phyloP scores from a whole-genome alignment of 2,329 filamentous ascomycete species.

The Thyridium curvatum region DNA sequence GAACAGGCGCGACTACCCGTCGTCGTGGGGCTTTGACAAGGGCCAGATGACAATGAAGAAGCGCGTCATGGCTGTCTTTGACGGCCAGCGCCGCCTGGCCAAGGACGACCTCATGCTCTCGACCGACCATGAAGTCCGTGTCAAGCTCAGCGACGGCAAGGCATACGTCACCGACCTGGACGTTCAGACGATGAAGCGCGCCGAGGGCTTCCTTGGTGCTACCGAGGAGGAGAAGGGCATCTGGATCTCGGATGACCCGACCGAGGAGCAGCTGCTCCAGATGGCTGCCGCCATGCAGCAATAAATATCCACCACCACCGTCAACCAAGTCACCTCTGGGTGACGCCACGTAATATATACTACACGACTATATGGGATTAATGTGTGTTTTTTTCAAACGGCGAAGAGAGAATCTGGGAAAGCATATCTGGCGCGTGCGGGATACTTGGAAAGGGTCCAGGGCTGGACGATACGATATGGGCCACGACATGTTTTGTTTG shows the following conservation, averaged over 20 bases:
- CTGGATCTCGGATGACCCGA: slow-evolving; percentile 71
- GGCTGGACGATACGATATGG: too few relatives aligned
- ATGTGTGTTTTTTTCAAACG: too few relatives aligned
- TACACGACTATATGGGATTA: too few relatives aligned
- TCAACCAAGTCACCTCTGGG: too few relatives aligned
- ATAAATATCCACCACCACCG: slow-evolving; percentile 3
- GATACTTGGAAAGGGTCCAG: too few relatives aligned
- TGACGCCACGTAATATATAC: too few relatives aligned
- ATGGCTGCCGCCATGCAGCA: slow-evolving; percentile 27
- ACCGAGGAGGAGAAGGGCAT: slow-evolving; percentile 83
- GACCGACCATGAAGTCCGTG: slow-evolving; percentile 86
- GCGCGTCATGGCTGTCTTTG: slow-evolving; percentile 87
- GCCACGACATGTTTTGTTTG: too few relatives aligned
- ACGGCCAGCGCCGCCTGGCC: slow-evolving; percentile 79
- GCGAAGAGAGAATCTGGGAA: too few relatives aligned
- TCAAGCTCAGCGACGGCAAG: slow-evolving; percentile 69
- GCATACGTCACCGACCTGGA: slow-evolving; percentile 90
- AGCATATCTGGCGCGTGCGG: too few relatives aligned
- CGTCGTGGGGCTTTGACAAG: slow-evolving; percentile 86
- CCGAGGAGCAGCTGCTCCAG: slow-evolving; percentile 51
- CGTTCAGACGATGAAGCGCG: slow-evolving; percentile 79
- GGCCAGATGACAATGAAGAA: slow-evolving; percentile 99
- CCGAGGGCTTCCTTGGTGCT: slow-evolving; percentile 74
- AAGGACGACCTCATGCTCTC: slow-evolving; percentile 99
- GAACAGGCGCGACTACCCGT: slow-evolving; percentile 88